Conservation (phyloP, 2,329 filamentous ascomycete species). For the Drechslerella coelobrocha region DNA sequence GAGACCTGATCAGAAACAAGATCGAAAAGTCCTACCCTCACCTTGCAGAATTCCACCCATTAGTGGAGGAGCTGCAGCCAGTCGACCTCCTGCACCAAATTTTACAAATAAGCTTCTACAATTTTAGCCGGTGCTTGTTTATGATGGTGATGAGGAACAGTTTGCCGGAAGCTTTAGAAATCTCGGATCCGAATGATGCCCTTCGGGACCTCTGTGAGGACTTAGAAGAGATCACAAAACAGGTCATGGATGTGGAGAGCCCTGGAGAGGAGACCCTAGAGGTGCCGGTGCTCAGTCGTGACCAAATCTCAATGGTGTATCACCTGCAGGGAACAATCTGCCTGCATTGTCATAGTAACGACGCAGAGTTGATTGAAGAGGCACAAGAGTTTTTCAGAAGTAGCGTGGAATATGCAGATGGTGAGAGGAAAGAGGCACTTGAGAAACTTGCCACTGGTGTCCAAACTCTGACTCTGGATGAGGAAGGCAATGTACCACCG, state of each 20-base stretch:
- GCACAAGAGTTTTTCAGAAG: slow-evolving; percentile 28
- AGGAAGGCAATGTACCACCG: slow-evolving; percentile 5
- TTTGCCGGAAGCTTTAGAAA: slow-evolving; percentile 16
- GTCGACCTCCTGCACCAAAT: slow-evolving; percentile 21
- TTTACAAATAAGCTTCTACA: slow-evolving; percentile 29
- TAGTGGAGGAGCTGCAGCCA: slow-evolving; percentile 26
- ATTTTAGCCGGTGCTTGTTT: slow-evolving; percentile 23
- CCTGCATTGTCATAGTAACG: slow-evolving; percentile 19
- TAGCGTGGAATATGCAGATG: slow-evolving; percentile 13
- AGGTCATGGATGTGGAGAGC: slow-evolving; percentile 23
- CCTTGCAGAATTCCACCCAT: slow-evolving; percentile 12
- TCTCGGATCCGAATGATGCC: slow-evolving; percentile 19
- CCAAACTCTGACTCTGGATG: neutral
- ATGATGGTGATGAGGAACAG: slow-evolving; percentile 19
- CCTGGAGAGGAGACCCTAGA: slow-evolving; percentile 4
- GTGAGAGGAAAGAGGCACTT: slow-evolving; percentile 9
- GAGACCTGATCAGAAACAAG: slow-evolving; percentile 21
- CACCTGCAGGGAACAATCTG: slow-evolving; percentile 37
- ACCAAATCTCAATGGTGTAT: slow-evolving; percentile 30
- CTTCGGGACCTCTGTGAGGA: slow-evolving; percentile 15
- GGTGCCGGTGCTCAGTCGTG: slow-evolving; percentile 12
- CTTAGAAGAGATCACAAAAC: slow-evolving; percentile 20
- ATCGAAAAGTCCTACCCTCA: slow-evolving; percentile 19
- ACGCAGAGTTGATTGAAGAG: slow-evolving; percentile 14
- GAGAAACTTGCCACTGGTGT: neutral